Conservation (phyloP, 2,329 filamentous ascomycete genomes). For the Neocatenulostroma microsporum region DNA sequence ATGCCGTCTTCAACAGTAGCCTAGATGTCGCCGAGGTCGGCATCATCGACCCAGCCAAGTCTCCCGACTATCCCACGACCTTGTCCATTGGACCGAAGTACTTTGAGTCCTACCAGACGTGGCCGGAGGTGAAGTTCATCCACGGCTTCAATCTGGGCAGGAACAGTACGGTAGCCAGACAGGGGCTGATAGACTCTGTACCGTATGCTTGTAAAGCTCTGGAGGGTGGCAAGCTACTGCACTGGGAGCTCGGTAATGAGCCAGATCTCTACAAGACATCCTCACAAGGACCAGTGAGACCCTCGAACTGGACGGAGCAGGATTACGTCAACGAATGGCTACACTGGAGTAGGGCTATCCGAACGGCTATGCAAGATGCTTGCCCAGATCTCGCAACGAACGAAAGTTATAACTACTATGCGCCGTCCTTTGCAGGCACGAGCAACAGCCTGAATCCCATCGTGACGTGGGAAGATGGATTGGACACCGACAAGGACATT, state of each 20-base stretch:
- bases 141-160: slow-evolving; percentile 56
- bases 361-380: slow-evolving; percentile 35
- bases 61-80: slow-evolving; percentile 53
- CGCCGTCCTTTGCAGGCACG: slow-evolving; percentile 51
- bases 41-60: slow-evolving; percentile 43
- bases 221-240: slow-evolving; percentile 42
- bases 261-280: slow-evolving; percentile 52
- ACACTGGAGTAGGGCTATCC: slow-evolving; percentile 47
- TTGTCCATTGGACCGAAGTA: slow-evolving; percentile 54
- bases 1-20: slow-evolving; percentile 51
- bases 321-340: slow-evolving; percentile 53
- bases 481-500: slow-evolving; percentile 45
- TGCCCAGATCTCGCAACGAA: slow-evolving; percentile 45
- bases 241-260: slow-evolving; percentile 60
- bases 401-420: slow-evolving; percentile 45
- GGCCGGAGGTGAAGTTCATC: slow-evolving; percentile 48
- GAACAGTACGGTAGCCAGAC: slow-evolving; percentile 46
- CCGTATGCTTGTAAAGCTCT: slow-evolving; percentile 52
- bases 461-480: slow-evolving; percentile 46
- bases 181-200: slow-evolving; percentile 48
- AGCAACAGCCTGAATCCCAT: slow-evolving; percentile 46
- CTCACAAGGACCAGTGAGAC: slow-evolving; percentile 46
- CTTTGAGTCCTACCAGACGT: slow-evolving; percentile 56
- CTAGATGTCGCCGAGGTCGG: slow-evolving; percentile 47
- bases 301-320: slow-evolving; percentile 46